These are phyloP conservation scores for Rhizopus stolonifer DNA, from an alignment of 371 early-diverging fungal species.

Conservation along the genomic window DNA sequence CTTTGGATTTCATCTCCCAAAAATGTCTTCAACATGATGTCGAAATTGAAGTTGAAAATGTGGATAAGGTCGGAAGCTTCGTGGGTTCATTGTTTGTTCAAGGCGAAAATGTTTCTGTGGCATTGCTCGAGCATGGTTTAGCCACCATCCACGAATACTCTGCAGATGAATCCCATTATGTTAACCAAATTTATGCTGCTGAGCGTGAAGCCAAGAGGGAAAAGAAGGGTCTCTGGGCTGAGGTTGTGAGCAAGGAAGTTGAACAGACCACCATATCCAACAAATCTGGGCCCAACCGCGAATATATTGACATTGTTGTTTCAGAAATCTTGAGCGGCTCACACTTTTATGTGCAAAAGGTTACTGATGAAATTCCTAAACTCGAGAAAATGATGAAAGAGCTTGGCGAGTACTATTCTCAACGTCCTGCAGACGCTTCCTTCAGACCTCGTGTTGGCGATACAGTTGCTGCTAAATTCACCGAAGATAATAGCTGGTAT, in stretches of 20 bases:
- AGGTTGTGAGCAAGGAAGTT: conserved; percentile 32
- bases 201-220: conserved; percentile 74
- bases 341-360: conserved; percentile 77
- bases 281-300: conserved; percentile 56
- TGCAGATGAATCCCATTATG: conserved; percentile 77
- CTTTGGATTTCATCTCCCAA: conserved; percentile 66
- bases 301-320: conserved; percentile 80
- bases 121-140: conserved; percentile 76
- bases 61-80: conserved; percentile 90
- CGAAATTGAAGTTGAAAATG: conserved; percentile 80
- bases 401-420: conserved; percentile 65
- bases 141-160: conserved; percentile 83
- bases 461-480: conserved; percentile 79
- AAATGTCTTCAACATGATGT: conserved; percentile 88
- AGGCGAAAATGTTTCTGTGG: conserved; percentile 65
- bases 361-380: conserved; percentile 65
- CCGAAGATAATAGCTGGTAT: conserved; percentile 88
- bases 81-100: conserved; percentile 79
- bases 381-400: conserved; percentile 86
- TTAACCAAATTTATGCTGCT: conserved; percentile 72
- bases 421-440: conserved; percentile 37
- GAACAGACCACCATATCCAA: conserved; percentile 28
- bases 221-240: conserved; percentile 59
- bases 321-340: conserved; percentile 77
- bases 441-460: conserved; percentile 72